Evolutionary conservation across 164 flowering plant species (phyloP).

Genomic region (Dillenia suffruticosa): DNA sequence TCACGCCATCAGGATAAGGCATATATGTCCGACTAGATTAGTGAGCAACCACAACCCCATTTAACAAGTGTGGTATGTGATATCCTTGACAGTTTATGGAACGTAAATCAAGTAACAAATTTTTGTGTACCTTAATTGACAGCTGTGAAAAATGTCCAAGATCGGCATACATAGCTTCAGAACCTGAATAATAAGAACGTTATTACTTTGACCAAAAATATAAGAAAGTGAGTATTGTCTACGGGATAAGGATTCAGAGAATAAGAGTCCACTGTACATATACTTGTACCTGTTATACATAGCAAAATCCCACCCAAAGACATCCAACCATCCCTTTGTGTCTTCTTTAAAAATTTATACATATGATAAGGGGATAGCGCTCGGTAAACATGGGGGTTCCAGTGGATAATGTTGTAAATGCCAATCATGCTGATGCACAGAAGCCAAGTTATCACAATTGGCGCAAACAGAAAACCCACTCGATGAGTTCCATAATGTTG

Average conservation of each 20-base stretch:
- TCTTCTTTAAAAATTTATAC: conserved; percentile 72
- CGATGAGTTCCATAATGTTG: conserved; percentile 88
- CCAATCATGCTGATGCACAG: conserved; percentile 75
- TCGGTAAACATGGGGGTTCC: conserved; percentile 62
- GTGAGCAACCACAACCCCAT: not conserved
- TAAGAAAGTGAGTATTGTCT: not conserved
- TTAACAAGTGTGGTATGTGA: too few relatives aligned
- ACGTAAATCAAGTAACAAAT: too few relatives aligned
- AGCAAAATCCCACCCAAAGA: conserved; percentile 77
- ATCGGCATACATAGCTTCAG: conserved; percentile 95
- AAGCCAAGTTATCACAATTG: conserved; percentile 75
- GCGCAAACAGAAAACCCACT: conserved; percentile 82
- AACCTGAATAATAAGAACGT: conserved; percentile 39
- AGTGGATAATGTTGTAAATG: conserved; percentile 66
- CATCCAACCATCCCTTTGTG: conserved; percentile 68
- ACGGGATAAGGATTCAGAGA: not conserved
- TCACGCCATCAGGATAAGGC: not conserved
- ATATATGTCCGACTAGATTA: not conserved
- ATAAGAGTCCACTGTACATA: not conserved
- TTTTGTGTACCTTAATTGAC: conserved; percentile 63
- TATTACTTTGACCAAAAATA: not conserved
- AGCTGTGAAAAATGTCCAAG: conserved; percentile 87
- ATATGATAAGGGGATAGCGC: conserved; percentile 75
- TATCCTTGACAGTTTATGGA: too few relatives aligned
- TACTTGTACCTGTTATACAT: conserved; percentile 66